Conservation (phyloP, 495 filamentous ascomycete species). For the Aspergillus kassunensis region DNA sequence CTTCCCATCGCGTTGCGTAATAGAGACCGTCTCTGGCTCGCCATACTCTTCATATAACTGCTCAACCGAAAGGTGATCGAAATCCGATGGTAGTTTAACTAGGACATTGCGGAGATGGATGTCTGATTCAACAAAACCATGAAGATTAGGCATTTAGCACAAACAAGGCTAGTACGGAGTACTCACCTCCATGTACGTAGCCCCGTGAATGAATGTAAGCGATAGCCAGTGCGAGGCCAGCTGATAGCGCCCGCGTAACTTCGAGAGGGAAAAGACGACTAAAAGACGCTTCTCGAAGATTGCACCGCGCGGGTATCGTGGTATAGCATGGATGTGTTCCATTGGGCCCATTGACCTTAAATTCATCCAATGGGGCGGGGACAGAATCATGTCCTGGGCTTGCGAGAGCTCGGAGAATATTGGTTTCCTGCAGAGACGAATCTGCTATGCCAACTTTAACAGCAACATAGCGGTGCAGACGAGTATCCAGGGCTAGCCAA, state of each 20-base stretch:
- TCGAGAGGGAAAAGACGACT: conserved; percentile 27
- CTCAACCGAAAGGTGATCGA: conserved; percentile 27
- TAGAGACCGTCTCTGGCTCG: conserved; percentile 14
- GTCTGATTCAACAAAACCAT: conserved; percentile 24
- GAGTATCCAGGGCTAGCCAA: conserved; percentile 51
- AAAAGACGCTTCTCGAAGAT: conserved; percentile 27
- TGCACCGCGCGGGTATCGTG: conserved; percentile 20
- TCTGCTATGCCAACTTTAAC: conserved; percentile 30
- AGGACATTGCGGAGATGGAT: conserved; percentile 36
- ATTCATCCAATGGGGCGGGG: conserved; percentile 23
- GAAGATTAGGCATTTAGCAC: too few species aligned
- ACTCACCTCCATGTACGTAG: conserved; percentile 34
- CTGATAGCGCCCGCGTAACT: conserved; percentile 27
- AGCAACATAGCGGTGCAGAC: conserved; percentile 27
- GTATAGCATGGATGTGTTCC: conserved; percentile 29
- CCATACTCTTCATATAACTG: conserved; percentile 31
- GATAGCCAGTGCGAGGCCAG: conserved; percentile 21
- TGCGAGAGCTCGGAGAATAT: conserved; percentile 25
- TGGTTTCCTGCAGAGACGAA: conserved; percentile 15
- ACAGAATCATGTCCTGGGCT: conserved; percentile 16
- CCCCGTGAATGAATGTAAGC: conserved; percentile 34
- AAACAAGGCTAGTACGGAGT: too few species aligned
- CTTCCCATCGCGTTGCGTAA: conserved; percentile 17
- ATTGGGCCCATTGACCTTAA: conserved; percentile 28
- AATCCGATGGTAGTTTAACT: conserved; percentile 29